These are phyloP conservation scores for Salix brachista DNA, from an alignment of 345 rosid species.

Conservation along the genomic window DNA sequence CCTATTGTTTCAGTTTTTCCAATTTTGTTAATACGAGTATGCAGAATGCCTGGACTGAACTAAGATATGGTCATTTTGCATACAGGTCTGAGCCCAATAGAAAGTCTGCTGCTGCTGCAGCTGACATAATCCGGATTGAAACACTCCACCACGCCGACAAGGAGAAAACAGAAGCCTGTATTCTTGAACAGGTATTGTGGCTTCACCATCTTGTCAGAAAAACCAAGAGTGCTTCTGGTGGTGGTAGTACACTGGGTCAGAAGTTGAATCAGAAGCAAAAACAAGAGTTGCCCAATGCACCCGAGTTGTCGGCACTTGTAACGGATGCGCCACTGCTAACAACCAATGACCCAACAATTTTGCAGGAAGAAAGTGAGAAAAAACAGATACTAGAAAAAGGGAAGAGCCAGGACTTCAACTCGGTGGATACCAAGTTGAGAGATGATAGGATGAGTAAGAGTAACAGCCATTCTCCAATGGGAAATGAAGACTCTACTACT, in stretches of 20 bases:
- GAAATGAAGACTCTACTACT: constrained; percentile 36
- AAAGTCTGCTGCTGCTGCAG: constrained; percentile 38
- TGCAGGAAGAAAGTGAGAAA: constrained; percentile 29
- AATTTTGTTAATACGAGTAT: background rate
- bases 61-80: constrained; percentile 5
- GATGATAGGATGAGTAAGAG: constrained; percentile 52
- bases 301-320: background rate
- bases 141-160: constrained; percentile 85
- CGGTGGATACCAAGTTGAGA: constrained; percentile 31
- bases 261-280: constrained; percentile 18
- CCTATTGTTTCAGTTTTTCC: background rate
- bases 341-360: constrained; percentile 36
- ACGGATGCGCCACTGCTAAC: constrained; percentile 22
- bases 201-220: constrained; percentile 67
- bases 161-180: constrained; percentile 69
- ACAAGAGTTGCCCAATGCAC: constrained; percentile 17
- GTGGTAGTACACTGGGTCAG: constrained; percentile 1
- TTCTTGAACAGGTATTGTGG: constrained; percentile 78
- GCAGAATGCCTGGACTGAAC: background rate
- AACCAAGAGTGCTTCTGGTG: constrained; percentile 25
- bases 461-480: constrained; percentile 31
- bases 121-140: constrained; percentile 64
- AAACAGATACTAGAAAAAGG: constrained; percentile 29
- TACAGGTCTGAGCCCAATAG: constrained; percentile 56
- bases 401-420: constrained; percentile 48